Evolutionary conservation across 208 protist genomes (phyloP).

Genomic region (Naegleria lovaniensis): DNA sequence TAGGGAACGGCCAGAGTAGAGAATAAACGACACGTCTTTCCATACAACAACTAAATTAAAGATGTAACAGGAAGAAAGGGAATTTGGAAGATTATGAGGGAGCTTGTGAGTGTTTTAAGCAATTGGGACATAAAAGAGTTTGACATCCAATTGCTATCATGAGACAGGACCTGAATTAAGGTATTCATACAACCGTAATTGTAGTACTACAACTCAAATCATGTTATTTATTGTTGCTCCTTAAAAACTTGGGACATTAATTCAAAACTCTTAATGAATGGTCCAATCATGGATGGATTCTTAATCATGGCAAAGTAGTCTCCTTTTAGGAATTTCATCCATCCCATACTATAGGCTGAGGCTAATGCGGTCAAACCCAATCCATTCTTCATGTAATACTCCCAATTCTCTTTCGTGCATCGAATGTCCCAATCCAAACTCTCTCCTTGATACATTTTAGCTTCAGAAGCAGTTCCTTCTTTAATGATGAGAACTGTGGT

Average conservation of each 20-base stretch:
- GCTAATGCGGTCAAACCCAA: background rate
- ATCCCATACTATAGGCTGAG: background rate
- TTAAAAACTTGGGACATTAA: background rate
- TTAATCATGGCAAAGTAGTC: background rate
- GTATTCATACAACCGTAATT: too few species aligned
- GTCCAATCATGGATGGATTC: background rate
- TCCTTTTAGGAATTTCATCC: background rate
- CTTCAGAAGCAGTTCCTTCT: background rate
- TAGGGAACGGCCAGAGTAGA: too few species aligned
- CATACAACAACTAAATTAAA: too few species aligned
- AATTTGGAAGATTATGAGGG: too few species aligned
- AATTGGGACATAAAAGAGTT: too few species aligned
- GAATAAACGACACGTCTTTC: too few species aligned
- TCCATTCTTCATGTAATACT: background rate
- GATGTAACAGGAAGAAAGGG: too few species aligned
- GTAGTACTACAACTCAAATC: too few species aligned
- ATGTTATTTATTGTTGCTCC: background rate
- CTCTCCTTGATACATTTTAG: background rate
- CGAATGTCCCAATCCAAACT: background rate
- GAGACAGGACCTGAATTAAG: too few species aligned
- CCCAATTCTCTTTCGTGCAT: background rate
- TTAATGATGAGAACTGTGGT: background rate
- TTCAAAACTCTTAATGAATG: background rate
- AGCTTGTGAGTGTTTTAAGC: too few species aligned
- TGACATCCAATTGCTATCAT: too few species aligned